Base-by-base conservation (phyloP, 2,329 filamentous ascomycete genomes). In the Purpureocillium takamizusanense region DNA sequence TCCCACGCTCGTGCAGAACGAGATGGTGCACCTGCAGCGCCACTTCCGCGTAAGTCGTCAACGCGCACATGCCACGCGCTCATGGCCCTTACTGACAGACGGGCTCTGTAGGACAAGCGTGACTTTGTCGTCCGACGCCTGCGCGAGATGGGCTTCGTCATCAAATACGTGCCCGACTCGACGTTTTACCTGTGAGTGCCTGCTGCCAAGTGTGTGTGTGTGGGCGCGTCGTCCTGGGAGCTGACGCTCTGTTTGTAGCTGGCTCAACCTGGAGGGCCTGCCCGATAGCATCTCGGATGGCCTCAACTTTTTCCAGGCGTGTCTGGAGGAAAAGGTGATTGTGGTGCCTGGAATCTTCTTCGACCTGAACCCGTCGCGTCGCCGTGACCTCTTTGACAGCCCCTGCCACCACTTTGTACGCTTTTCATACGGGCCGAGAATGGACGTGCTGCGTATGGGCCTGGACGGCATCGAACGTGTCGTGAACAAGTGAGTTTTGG, bases 281-380 rank as follows among this genome's bases (percentile, higher is more conserved):
- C 86, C 90, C 1, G 74, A 74, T n/a, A 76, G 80, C 44, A 94
- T 97, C 59, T 82, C 84, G 42, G 90, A 97, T 58, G 90, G 90
- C 8, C 69, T 97, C 54, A 95, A 94, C 68, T 97, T 97, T 74
- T 95, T 97, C 78, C 80, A 92, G 59, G 88, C 88, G 23, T 92
- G 92, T 56, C 69, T 97, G 33, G 79, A 85, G 54, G 88, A 95
- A 70, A 94, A 94, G 72, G 86, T 94, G 49, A 95, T 95, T 55
- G 88, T 95, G 14, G 90, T 97, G 4, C 90, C 90, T 0, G 90
- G 90, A 43, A 97, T 97, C 61, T 97, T 97, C 74, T 97, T 97
- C 60, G 90, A 97, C 55, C 65, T 97, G 47, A 97, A 97, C 67
- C 90, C 90, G 4, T 83, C 84, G 28, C 83, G 87, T 60, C 76